These are phyloP conservation scores for Actinomortierella wolfii DNA, from an alignment of 371 early-diverging fungal genomes.

Conservation along the genomic window DNA sequence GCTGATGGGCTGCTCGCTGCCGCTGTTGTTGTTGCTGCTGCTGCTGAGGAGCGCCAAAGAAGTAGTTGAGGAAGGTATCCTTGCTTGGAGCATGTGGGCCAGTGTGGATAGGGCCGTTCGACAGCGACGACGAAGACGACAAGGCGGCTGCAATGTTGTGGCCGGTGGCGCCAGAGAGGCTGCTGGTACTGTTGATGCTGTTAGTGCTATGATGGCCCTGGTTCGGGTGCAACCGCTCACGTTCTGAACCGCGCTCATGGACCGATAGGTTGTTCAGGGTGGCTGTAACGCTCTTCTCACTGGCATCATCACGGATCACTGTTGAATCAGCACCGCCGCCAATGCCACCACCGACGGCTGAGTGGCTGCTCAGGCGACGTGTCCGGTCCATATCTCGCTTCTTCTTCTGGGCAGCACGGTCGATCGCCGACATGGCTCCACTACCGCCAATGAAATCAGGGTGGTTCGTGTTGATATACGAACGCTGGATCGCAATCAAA, in stretches of 20 bases:
- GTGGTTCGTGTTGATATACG: conserved; percentile 93
- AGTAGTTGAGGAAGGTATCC: conserved; percentile 76
- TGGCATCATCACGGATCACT: conserved; percentile 23
- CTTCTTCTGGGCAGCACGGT: conserved; percentile 58
- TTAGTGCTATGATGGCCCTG: too few relatives aligned
- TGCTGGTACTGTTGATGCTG: too few relatives aligned
- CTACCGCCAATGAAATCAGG: conserved; percentile 88
- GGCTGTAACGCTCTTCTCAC: conserved; percentile 19
- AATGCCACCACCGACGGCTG: conserved; percentile 22
- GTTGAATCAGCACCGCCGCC: conserved; percentile 21
- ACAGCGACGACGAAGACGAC: neutral
- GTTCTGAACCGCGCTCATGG: conserved; percentile 32
- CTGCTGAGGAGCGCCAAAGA: conserved; percentile 66
- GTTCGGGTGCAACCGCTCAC: conserved; percentile 17
- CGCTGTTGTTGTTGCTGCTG: conserved; percentile 11
- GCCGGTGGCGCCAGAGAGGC: too few relatives aligned
- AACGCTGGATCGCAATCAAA: conserved; percentile 83
- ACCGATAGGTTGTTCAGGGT: conserved; percentile 38
- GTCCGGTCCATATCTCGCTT: conserved; percentile 48
- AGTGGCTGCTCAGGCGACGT: conserved; percentile 24
- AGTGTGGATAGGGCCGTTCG: conserved; percentile 16
- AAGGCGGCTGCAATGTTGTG: too few relatives aligned
- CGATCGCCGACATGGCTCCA: conserved; percentile 69
- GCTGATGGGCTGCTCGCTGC: conserved; percentile 20
- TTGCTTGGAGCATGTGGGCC: conserved; percentile 28